These are phyloP conservation scores for Pythium scleroteichum DNA, from an alignment of 352 stramenopile species.

Conservation along the genomic window DNA sequence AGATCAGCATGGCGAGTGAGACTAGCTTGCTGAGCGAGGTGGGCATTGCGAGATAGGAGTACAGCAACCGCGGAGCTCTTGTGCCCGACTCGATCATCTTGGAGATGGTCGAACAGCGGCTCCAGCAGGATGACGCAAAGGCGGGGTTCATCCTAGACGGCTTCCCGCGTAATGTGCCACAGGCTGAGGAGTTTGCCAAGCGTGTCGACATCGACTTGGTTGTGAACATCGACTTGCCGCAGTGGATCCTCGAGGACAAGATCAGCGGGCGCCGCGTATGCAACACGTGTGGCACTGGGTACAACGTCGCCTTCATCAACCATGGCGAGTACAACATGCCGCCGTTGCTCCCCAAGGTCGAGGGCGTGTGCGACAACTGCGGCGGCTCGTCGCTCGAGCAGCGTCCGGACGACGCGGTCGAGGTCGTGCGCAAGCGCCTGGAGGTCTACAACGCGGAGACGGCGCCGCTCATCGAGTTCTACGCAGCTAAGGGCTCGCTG, in stretches of 20 bases:
- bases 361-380: constrained; percentile 80
- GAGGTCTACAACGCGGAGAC: constrained; percentile 91
- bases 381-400: constrained; percentile 73
- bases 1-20: too few relatives aligned
- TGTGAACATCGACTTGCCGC: constrained; percentile 87
- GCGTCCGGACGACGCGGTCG: constrained; percentile 75
- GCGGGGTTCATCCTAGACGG: constrained; percentile 88
- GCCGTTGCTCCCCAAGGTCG: constrained; percentile 84
- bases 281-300: constrained; percentile 78
- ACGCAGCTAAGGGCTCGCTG: constrained; percentile 74
- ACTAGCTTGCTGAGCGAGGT: neutral
- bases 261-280: constrained; percentile 87
- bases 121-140: constrained; percentile 70
- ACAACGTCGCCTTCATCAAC: constrained; percentile 90
- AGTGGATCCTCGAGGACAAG: constrained; percentile 90
- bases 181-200: constrained; percentile 84
- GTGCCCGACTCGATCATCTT: constrained; percentile 90
- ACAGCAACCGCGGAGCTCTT: constrained; percentile 80
- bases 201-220: constrained; percentile 77
- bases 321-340: constrained; percentile 89
- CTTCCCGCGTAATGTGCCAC: constrained; percentile 87
- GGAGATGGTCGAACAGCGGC: constrained; percentile 82
- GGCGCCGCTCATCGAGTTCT: constrained; percentile 85
- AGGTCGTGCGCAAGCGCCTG: constrained; percentile 81
- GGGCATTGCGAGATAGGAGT: constrained; percentile 43